Percentiles rank a stretch among this genome's conserved stretches.
These are phyloP conservation scores for Asclepias syriaca DNA, from an alignment of 257 asterid species.

Conservation along the genomic window DNA sequence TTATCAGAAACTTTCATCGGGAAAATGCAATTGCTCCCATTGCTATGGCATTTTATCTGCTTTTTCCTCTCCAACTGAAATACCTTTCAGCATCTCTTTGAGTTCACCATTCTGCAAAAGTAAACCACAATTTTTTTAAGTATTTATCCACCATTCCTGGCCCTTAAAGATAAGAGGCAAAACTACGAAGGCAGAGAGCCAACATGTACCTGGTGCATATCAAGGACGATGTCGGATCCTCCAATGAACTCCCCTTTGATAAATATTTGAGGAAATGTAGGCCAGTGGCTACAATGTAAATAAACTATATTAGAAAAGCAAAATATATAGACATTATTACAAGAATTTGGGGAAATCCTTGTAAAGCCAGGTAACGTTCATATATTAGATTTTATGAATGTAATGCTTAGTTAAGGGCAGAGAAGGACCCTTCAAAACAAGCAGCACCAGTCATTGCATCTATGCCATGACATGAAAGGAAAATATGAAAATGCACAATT, in stretches of 20 bases:
- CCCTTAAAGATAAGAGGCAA: neutral
- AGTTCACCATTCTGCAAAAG: constrained; percentile 71
- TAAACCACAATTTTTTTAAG: constrained; percentile 13
- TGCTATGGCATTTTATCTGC: constrained; percentile 17
- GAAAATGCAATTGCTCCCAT: neutral
- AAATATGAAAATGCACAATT: neutral
- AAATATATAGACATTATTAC: neutral
- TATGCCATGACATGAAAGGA: neutral
- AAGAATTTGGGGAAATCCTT: neutral
- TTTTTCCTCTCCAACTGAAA: constrained; percentile 30
- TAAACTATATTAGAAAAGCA: neutral
- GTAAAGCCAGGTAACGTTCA: neutral
- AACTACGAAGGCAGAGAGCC: neutral
- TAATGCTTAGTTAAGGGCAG: neutral
- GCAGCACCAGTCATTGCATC: no score
- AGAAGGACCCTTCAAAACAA: no score
- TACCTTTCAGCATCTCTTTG: constrained; percentile 51
- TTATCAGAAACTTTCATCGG: neutral
- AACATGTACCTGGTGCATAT: constrained; percentile 75
- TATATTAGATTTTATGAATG: neutral
- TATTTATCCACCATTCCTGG: neutral
- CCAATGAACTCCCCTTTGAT: constrained; percentile 90
- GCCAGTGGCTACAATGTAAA: constrained; percentile 75
- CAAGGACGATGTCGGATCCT: constrained; percentile 94
- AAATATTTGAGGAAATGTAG: constrained; percentile 95